Base-by-base conservation (phyloP, 2,329 filamentous ascomycete species). In the Cladosporium sp. region DNA sequence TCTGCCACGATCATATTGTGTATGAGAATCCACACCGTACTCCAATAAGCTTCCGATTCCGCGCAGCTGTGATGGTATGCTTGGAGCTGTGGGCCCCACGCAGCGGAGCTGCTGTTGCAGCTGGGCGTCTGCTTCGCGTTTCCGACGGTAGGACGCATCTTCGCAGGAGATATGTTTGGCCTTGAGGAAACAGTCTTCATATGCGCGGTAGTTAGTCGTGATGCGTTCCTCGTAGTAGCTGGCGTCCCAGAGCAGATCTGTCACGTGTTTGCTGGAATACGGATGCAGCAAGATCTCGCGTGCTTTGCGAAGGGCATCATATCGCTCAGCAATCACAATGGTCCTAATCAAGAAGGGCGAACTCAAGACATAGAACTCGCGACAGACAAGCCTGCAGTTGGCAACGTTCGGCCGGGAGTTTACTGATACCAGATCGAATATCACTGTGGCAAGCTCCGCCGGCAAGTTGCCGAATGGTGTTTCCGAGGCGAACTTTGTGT, bases 221-320 rank as follows among this genome's bases (percentile, higher is more conserved):
- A 36, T 5, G 13, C 11, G 34, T 51, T 18, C 23, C 4, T 56
- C 53, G 28, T 36, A 56, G 3, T 14, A 25, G 46, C 58, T 61
- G 11, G 46, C 46, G n/a, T 64, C 53, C 28, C 36, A 58, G 8
- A 64, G 25, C 2, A 64, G 21, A 2, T 28, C n/a, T 1, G 62
- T 64, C 2, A 64, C 43, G 21, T 64, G 62, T 28, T 54, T 36
- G 30, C 39, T 36, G 53, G 58, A 64, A n/a, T 39, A 64, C 5
- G 62, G 61, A 30, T 63, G 49, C 8, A n/a, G 26, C 18, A 32
- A 14, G 2, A 64, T 21, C 18, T 64, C 34, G 10, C 23, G n/a
- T 3, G 21, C 14, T 26, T 64, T 49, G 25, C 18, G 21, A 3
- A 58, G 10, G 13, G 36, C 39, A 5, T 36, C 16, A 11, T 34